Conservation (phyloP, 257 asterid species). For the Gardenia jasminoides region DNA sequence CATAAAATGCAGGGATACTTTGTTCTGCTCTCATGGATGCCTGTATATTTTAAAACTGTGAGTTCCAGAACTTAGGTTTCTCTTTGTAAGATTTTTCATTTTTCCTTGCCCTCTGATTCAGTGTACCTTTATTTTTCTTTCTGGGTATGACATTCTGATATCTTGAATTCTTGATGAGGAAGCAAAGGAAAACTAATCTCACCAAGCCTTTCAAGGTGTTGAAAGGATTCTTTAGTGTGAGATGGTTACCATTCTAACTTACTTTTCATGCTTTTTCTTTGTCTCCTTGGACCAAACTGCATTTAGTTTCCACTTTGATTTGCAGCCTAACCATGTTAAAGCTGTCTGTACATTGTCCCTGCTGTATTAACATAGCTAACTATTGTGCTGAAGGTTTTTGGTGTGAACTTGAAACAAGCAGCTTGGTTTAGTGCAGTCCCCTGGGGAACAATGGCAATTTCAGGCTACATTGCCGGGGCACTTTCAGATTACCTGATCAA, state of each 20-base stretch:
- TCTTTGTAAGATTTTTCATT: neutral
- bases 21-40: constrained; percentile 99
- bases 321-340: neutral
- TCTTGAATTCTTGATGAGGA: neutral
- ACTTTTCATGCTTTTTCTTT: neutral
- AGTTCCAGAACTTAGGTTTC: neutral
- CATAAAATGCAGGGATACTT: constrained; percentile 83
- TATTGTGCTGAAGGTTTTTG: constrained; percentile 50
- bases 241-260: neutral
- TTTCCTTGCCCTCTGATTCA: neutral
- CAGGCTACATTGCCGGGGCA: constrained; percentile 90
- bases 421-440: constrained; percentile 99
- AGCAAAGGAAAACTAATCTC: neutral
- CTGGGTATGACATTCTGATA: neutral
- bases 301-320: neutral
- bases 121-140: neutral
- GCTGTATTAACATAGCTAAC: neutral
- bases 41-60: constrained; percentile 88
- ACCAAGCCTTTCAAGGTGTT: neutral
- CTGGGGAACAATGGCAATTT: constrained; percentile 97
- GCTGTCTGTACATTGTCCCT: neutral
- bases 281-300: neutral
- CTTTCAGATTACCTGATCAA: constrained; percentile 71
- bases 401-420: constrained; percentile 89
- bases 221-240: neutral